Evolutionary conservation across 305 asterid genomes (phyloP).

Genomic region (Euphrasia arctica): DNA sequence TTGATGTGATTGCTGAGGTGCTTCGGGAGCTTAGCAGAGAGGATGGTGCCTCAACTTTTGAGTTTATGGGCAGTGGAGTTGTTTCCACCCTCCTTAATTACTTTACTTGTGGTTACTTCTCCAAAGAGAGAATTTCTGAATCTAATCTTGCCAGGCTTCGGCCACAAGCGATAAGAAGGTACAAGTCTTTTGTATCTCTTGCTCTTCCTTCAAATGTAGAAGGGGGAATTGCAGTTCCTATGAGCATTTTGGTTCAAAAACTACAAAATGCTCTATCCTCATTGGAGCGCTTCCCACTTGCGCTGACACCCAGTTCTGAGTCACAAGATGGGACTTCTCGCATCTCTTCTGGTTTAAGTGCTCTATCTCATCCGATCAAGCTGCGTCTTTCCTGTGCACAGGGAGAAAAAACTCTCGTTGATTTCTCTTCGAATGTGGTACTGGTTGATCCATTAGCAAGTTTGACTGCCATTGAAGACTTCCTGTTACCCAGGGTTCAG

Average conservation of each 20-base stretch:
- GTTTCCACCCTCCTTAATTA: constrained; percentile 66
- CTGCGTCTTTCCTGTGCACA: constrained; percentile 83
- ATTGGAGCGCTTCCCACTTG: constrained; percentile 74
- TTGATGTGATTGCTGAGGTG: constrained; percentile 58
- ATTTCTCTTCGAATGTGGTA: constrained; percentile 77
- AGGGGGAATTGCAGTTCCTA: constrained; percentile 43
- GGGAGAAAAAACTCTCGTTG: constrained; percentile 80
- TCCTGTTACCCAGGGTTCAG: constrained; percentile 78
- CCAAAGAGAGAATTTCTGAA: constrained; percentile 61
- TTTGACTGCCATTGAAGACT: constrained; percentile 82
- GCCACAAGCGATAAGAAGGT: constrained; percentile 69
- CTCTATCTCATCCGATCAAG: constrained; percentile 65
- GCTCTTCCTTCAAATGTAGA: constrained; percentile 54
- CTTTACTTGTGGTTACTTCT: constrained; percentile 69
- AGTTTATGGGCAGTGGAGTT: constrained; percentile 82
- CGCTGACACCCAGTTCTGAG: constrained; percentile 60
- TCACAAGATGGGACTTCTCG: constrained; percentile 62
- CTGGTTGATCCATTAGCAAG: constrained; percentile 83
- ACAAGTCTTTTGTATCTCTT: constrained; percentile 57
- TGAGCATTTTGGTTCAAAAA: constrained; percentile 65
- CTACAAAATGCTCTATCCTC: constrained; percentile 80
- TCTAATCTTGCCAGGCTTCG: constrained; percentile 57
- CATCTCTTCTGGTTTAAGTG: constrained; percentile 77
- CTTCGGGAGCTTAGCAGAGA: constrained; percentile 73
- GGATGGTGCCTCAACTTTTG: constrained; percentile 85